Percentiles rank a stretch among this genome's conserved stretches.
phyloP scores from a whole-genome alignment of 169 alveolate species.

The Eimeria sp. region DNA sequence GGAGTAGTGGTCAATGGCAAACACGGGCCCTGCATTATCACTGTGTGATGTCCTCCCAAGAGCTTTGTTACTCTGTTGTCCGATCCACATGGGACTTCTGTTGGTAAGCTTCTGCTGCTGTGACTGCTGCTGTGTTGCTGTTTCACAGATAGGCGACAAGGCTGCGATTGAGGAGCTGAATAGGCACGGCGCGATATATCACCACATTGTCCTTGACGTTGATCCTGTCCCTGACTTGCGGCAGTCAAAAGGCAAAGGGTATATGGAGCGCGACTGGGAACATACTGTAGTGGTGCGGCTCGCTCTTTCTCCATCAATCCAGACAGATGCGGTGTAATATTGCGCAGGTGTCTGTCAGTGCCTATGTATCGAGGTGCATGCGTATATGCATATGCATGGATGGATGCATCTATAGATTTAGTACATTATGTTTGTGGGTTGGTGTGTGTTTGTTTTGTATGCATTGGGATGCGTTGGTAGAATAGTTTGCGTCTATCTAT shows the following conservation, averaged over 20 bases:
- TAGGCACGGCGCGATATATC: slow-evolving; percentile 37
- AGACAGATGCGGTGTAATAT: no score
- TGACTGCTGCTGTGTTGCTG: neutral
- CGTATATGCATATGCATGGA: no score
- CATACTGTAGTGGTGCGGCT: neutral
- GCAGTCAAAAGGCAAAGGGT: slow-evolving; percentile 27
- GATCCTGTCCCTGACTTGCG: slow-evolving; percentile 50
- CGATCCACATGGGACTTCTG: neutral
- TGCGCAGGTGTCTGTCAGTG: no score
- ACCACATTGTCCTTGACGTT: slow-evolving; percentile 36
- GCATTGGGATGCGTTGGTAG: neutral
- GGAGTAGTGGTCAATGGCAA: no score
- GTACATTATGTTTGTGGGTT: no score
- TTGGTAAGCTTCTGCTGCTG: neutral
- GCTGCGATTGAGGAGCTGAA: slow-evolving; percentile 44
- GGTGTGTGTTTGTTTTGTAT: neutral
- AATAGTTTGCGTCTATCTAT: neutral
- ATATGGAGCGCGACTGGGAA: slow-evolving; percentile 5
- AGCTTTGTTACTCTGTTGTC: neutral
- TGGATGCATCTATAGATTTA: neutral
- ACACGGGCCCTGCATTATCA: no score
- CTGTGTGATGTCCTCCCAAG: no score
- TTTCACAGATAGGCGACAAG: slow-evolving; percentile 4
- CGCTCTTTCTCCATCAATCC: no score
- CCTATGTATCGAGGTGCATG: neutral